A percentile compares a stretch with the other conserved stretches of the same genome.
Evolutionary conservation across 2,329 filamentous ascomycete genomes (phyloP).

Genomic region (Stemphylium vesicarium): DNA sequence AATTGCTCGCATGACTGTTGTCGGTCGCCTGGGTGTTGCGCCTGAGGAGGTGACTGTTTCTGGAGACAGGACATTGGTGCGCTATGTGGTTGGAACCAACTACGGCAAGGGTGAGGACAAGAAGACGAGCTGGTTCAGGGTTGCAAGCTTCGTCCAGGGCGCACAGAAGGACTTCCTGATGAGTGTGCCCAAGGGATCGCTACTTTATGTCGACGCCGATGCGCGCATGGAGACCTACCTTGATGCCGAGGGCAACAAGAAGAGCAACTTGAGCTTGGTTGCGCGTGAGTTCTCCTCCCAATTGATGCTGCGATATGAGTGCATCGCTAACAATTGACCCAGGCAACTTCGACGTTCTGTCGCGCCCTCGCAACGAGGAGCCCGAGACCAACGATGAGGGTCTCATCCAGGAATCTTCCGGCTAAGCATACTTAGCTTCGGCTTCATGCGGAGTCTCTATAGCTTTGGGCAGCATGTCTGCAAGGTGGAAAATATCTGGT

Average conservation of each 20-base stretch:
- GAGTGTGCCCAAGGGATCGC: slow-evolving; percentile 78
- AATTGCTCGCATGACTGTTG: slow-evolving; percentile 81
- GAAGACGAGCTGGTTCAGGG: slow-evolving; percentile 83
- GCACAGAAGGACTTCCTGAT: slow-evolving; percentile 74
- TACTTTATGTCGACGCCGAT: slow-evolving; percentile 85
- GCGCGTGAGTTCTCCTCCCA: slow-evolving; percentile 70
- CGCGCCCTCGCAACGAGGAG: slow-evolving; percentile 32
- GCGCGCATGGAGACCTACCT: slow-evolving; percentile 69
- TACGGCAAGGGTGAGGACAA: slow-evolving; percentile 71
- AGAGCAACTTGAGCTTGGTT: slow-evolving; percentile 69
- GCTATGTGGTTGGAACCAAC: slow-evolving; percentile 77
- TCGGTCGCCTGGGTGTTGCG: slow-evolving; percentile 80
- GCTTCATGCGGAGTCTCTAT: neutral
- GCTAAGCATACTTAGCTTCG: slow-evolving; percentile 12
- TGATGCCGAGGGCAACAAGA: slow-evolving; percentile 71
- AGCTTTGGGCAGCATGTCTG: neutral
- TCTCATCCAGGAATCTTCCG: slow-evolving; percentile 38
- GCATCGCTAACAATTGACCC: slow-evolving; percentile 2
- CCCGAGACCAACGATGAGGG: slow-evolving; percentile 42
- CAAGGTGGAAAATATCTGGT: neutral
- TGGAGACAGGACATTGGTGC: slow-evolving; percentile 78
- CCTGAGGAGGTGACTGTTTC: slow-evolving; percentile 78
- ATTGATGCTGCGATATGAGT: neutral
- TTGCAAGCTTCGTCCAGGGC: slow-evolving; percentile 77
- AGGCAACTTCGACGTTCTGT: slow-evolving; percentile 47